These are phyloP conservation scores for Chlorella sp. DNA, from an alignment of 139 green algal genomes.

Conservation along the genomic window DNA sequence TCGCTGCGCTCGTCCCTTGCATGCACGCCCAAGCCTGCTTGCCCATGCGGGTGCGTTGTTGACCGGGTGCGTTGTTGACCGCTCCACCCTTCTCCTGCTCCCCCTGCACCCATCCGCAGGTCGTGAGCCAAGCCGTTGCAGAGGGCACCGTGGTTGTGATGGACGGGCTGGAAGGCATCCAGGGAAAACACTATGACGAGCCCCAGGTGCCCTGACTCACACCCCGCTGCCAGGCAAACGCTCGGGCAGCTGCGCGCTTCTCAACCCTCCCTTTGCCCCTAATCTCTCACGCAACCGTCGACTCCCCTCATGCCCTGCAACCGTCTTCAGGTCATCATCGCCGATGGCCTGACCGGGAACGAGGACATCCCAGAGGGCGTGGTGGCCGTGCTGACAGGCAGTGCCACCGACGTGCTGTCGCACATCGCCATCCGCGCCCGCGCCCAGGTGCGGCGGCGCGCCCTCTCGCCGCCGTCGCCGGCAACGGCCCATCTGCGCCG, in stretches of 20 bases:
- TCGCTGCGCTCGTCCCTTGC: no score
- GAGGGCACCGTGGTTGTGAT: slow-evolving; percentile 48
- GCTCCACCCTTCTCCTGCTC: no score
- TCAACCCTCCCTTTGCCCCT: no score
- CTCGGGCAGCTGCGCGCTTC: no score
- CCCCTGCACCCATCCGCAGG: slow-evolving; percentile 24
- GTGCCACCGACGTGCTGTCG: slow-evolving; percentile 77
- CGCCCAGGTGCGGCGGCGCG: slow-evolving; percentile 33
- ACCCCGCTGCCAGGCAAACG: no score
- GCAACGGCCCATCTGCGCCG: background rate
- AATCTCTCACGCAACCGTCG: no score
- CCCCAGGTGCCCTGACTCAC: no score
- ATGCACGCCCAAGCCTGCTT: background rate
- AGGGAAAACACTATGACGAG: slow-evolving; percentile 46
- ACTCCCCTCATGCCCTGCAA: no score
- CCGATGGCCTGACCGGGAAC: slow-evolving; percentile 70
- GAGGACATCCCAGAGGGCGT: slow-evolving; percentile 90
- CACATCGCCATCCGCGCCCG: slow-evolving; percentile 92
- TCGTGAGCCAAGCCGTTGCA: slow-evolving; percentile 57
- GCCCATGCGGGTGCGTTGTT: no score
- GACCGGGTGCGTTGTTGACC: no score
- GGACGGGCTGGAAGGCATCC: slow-evolving; percentile 58
- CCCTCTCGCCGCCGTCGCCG: background rate
- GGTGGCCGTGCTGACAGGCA: slow-evolving; percentile 73
- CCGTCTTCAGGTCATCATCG: slow-evolving; percentile 68